Evolutionary conservation across 2,329 filamentous ascomycete species (phyloP).

Genomic region (Lasiodiplodia gonubiensis): DNA sequence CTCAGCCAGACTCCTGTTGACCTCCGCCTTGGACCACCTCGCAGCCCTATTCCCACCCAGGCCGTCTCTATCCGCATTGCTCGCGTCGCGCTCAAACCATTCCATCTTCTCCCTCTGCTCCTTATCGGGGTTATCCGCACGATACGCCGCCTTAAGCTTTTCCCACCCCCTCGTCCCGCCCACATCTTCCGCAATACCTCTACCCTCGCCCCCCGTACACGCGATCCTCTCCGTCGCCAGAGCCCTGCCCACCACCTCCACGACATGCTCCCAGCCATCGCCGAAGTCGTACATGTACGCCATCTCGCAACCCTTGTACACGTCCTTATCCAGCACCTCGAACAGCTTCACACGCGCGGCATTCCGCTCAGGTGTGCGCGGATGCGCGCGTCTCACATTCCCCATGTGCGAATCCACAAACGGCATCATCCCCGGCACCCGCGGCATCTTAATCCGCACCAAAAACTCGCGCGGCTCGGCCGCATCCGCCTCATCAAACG

Average conservation of each 20-base stretch:
- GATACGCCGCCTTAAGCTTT: slow-evolving; percentile 6
- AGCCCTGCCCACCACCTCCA: not conserved
- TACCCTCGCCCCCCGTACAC: not conserved
- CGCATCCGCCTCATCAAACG: too few relatives aligned
- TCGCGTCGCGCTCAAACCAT: not conserved
- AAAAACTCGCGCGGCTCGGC: not conserved
- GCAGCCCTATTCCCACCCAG: too few relatives aligned
- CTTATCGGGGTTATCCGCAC: not conserved
- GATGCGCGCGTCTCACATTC: slow-evolving; percentile 30
- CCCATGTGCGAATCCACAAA: slow-evolving; percentile 28
- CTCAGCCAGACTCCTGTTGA: too few relatives aligned
- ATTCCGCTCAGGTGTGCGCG: slow-evolving; percentile 31
- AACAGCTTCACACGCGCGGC: slow-evolving; percentile 30
- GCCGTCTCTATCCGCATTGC: too few relatives aligned
- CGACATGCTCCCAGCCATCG: not conserved
- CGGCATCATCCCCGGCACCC: not conserved
- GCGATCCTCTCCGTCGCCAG: not conserved
- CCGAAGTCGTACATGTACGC: not conserved
- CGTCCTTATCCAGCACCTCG: slow-evolving; percentile 31
- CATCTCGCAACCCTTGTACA: not conserved
- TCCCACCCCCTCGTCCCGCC: not conserved
- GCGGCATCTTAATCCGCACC: not conserved
- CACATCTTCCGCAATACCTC: not conserved
- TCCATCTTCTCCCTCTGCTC: not conserved
- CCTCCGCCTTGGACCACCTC: too few relatives aligned